Evolutionary conservation across 257 asterid genomes (phyloP).

Genomic region (Penstemon eatonii): DNA sequence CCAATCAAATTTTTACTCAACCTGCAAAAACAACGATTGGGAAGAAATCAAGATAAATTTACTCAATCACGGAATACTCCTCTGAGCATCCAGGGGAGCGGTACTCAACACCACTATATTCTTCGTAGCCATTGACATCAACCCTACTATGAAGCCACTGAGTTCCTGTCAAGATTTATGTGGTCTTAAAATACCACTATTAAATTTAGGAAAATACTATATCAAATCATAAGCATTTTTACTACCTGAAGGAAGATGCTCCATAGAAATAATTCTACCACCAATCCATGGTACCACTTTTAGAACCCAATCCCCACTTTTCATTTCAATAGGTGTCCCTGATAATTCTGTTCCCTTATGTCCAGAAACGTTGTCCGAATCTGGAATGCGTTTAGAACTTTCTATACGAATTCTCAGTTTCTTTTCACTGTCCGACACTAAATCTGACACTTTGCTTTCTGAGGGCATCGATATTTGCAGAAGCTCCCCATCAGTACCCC

Average conservation of each 20-base stretch:
- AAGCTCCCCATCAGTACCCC: conserved; percentile 80
- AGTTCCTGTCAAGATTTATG: conserved; percentile 50
- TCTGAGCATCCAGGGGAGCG: conserved; percentile 92
- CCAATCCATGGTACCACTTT: conserved; percentile 95
- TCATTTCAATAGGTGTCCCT: conserved; percentile 67
- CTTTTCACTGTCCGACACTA: conserved; percentile 57
- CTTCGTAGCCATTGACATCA: conserved; percentile 87
- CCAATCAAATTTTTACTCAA: conserved; percentile 10
- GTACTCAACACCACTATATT: conserved; percentile 79
- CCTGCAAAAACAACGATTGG: neutral
- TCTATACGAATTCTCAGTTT: conserved; percentile 57
- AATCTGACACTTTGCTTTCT: conserved; percentile 54
- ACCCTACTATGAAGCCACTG: conserved; percentile 98
- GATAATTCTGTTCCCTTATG: conserved; percentile 79
- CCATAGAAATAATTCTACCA: conserved; percentile 93
- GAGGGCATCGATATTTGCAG: conserved; percentile 67
- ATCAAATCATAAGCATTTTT: neutral
- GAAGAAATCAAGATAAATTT: conserved; percentile 33
- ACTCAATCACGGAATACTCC: conserved; percentile 83
- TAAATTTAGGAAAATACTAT: conserved; percentile 14
- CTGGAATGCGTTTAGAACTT: conserved; percentile 66
- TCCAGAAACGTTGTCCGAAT: conserved; percentile 51
- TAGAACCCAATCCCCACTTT: conserved; percentile 83
- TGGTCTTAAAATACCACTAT: neutral
- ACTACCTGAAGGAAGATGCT: conserved; percentile 85